Conservation (phyloP, 2,329 filamentous ascomycete genomes). For the Fusarium austroafricanum region DNA sequence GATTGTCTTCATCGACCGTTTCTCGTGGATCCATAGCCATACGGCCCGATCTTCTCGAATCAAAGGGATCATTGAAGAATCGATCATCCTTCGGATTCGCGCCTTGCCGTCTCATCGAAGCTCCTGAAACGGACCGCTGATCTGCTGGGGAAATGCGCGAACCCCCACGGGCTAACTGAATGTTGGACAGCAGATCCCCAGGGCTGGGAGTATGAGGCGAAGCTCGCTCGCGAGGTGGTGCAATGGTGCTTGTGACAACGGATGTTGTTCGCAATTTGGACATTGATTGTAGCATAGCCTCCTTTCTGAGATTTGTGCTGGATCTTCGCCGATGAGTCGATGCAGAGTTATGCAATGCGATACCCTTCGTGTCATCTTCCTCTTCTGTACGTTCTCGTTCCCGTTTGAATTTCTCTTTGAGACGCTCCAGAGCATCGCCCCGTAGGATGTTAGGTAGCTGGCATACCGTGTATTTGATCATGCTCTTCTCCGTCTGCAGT, state of each 20-base stretch:
- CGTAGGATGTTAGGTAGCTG: conserved; percentile 92
- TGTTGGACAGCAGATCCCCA: conserved; percentile 84
- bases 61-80: conserved; percentile 68
- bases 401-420: conserved; percentile 92
- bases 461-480: conserved; percentile 92
- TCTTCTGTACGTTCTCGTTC: conserved; percentile 85
- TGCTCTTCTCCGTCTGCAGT: conserved; percentile 89
- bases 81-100: conserved; percentile 62
- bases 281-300: conserved; percentile 78
- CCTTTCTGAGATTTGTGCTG: conserved; percentile 80
- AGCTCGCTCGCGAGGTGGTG: conserved; percentile 55
- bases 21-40: conserved; percentile 77
- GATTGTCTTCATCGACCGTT: conserved; percentile 84
- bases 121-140: conserved; percentile 23
- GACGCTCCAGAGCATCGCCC: conserved; percentile 80
- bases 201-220: conserved; percentile 68
- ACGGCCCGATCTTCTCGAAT: conserved; percentile 61
- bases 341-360: conserved; percentile 88
- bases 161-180: conserved; percentile 74
- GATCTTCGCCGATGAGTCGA: conserved; percentile 75
- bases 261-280: conserved; percentile 60
- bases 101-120: conserved; percentile 50
- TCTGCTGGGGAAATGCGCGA: conserved; percentile 55
- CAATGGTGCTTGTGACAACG: conserved; percentile 55
- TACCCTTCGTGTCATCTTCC: conserved; percentile 86